These are phyloP conservation scores for Suillus tomentosus DNA, from an alignment of 768 basidiomycete genomes.

Conservation along the genomic window DNA sequence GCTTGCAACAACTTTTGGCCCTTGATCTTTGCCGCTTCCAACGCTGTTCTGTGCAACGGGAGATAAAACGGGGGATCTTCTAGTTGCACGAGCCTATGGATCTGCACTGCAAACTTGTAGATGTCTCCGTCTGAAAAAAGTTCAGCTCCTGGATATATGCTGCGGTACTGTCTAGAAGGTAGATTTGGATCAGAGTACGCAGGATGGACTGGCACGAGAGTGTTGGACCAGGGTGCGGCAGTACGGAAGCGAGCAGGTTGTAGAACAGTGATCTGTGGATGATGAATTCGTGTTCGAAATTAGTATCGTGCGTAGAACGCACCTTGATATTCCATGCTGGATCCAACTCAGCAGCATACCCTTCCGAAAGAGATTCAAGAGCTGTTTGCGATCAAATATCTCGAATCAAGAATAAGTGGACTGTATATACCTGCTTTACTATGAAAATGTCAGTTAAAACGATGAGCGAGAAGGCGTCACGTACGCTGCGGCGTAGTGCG, in stretches of 20 bases:
- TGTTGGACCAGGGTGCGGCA: conserved; percentile 9
- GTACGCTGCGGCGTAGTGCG: conserved; percentile 30
- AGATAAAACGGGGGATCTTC: conserved; percentile 29
- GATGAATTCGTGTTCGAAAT: background rate
- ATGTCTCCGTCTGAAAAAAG: conserved; percentile 21
- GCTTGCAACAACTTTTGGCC: conserved; percentile 26
- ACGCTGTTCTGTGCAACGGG: conserved; percentile 25
- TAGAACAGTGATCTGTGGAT: conserved; percentile 24
- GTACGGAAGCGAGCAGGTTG: conserved; percentile 29
- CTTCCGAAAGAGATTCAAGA: conserved; percentile 41
- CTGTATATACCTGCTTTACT: conserved; percentile 29
- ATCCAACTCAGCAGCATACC: conserved; percentile 42
- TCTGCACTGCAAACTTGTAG: conserved; percentile 24
- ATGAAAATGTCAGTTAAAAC: conserved; percentile 9
- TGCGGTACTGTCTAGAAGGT: conserved; percentile 19
- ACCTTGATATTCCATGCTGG: conserved; percentile 52
- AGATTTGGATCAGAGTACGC: conserved; percentile 22
- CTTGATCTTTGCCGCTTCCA: conserved; percentile 24
- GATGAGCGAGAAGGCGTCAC: conserved; percentile 13
- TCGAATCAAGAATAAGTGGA: background rate
- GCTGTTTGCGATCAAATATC: conserved; percentile 24
- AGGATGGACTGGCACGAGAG: conserved; percentile 20
- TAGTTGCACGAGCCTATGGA: conserved; percentile 22
- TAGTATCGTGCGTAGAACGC: conserved; percentile 7
- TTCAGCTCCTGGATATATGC: conserved; percentile 16